phyloP scores from a whole-genome alignment of 2,329 filamentous ascomycete species.

The Scytalidium sp. region DNA sequence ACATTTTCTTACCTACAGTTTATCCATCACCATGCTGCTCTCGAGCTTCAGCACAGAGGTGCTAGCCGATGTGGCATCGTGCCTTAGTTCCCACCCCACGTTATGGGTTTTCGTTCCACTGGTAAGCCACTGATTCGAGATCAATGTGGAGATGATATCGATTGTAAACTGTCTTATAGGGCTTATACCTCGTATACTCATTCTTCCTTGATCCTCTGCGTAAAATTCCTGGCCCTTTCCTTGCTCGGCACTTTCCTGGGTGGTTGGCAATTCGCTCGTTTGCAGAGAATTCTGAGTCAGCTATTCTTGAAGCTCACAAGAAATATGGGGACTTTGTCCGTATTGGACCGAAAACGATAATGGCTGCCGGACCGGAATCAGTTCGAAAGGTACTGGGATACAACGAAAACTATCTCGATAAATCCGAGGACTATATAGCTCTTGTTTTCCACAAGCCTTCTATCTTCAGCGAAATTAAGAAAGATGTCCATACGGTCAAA shows the following conservation, averaged over 20 bases:
- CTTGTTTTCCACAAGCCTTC: background rate
- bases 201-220: too few species aligned
- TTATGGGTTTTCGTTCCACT: too few species aligned
- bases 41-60: too few species aligned
- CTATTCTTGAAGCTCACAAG: conserved; percentile 1
- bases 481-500: conserved; percentile 36
- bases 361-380: background rate
- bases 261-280: conserved; percentile 1
- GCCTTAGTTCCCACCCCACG: too few species aligned
- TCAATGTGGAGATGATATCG: too few species aligned
- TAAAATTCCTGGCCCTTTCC: conserved; percentile 4
- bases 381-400: background rate
- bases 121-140: too few species aligned
- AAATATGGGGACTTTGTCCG: conserved; percentile 6
- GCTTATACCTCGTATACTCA: too few species aligned
- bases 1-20: too few species aligned
- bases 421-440: background rate
- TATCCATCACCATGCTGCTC: too few species aligned
- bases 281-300: conserved; percentile 4
- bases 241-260: conserved; percentile 2
- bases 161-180: too few species aligned
- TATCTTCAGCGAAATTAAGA: conserved; percentile 36
- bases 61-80: too few species aligned
- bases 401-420: too few species aligned
- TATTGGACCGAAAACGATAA: conserved; percentile 1